Evolutionary conservation across 352 stramenopile species (phyloP).

Genomic region (Pythium utonaiense): DNA sequence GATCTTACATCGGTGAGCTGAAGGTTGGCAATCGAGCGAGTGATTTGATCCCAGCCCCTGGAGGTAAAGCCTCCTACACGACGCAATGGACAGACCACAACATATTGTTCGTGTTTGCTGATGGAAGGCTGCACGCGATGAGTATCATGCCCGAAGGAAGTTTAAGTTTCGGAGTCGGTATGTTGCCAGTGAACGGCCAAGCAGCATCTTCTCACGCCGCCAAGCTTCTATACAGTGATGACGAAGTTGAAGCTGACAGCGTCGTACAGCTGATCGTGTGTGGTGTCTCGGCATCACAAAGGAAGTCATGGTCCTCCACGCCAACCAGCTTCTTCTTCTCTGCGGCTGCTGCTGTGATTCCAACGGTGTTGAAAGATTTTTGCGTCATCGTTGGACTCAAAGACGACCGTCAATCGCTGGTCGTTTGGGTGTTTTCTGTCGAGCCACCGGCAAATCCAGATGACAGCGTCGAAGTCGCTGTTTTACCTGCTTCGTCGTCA

Average conservation of each 20-base stretch:
- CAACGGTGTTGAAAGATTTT: constrained; percentile 43
- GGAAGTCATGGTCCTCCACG: constrained; percentile 49
- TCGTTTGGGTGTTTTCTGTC: constrained; percentile 62
- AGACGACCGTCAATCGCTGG: constrained; percentile 30
- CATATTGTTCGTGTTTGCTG: constrained; percentile 14
- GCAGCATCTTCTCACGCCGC: background rate
- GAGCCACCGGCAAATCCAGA: constrained; percentile 6
- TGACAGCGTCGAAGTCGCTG: constrained; percentile 2
- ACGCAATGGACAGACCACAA: constrained; percentile 8
- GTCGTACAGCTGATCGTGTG: constrained; percentile 17
- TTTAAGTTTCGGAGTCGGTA: background rate
- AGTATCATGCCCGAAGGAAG: background rate
- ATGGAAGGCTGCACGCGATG: constrained; percentile 7
- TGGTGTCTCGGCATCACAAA: constrained; percentile 26
- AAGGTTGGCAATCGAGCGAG: constrained; percentile 3
- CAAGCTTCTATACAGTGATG: constrained; percentile 20
- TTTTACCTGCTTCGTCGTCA: constrained; percentile 5
- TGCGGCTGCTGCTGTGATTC: background rate
- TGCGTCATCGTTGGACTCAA: constrained; percentile 54
- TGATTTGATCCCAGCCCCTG: background rate
- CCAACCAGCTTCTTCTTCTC: constrained; percentile 20
- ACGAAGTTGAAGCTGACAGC: constrained; percentile 13
- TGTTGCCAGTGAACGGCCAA: background rate
- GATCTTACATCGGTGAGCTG: constrained; percentile 1
- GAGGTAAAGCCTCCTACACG: background rate